Base-by-base conservation (phyloP, 2,329 filamentous ascomycete species). In the Colletotrichum viniferum region DNA sequence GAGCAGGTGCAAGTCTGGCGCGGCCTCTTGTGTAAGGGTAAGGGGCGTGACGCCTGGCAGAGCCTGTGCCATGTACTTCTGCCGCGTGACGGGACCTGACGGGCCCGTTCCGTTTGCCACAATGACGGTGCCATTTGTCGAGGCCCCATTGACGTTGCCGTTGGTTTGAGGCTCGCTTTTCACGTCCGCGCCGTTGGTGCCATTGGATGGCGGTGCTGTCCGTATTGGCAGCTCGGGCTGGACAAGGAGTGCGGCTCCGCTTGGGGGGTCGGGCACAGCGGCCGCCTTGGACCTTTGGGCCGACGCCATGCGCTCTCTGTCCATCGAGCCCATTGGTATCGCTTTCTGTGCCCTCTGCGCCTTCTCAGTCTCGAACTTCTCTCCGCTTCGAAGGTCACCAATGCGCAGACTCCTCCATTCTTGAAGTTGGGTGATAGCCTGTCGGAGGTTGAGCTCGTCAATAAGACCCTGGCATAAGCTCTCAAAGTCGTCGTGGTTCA, bases 361-460 rank as follows among this genome's bases (percentile, higher is more conserved):
- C 85, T 98, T 99, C 77, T 98, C 97, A 21, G 91, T 88, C 84
- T 99, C 97, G 82, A 97, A 99, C 82, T 96, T 97, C 83, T 98
- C 95, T 34, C 97, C 97, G 28, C 92, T 93, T 71, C 94, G 92
- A 13, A 99, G 88, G 77, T 97, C 96, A 1, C 94, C 94, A 76
- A 99, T 97, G 24, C 94, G 92, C 85, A 95, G 91, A 62, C 91
- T 91, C 36, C 97, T 92, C 97, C 97, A 99, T 81, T 98, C 97
- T 82, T 98, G 96, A 4, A 99, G 88, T 82, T 98, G 96, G 0
- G 90, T 78, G 74, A 99, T 98, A 48, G 97, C 97, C 81, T 97
- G 93, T 3, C 97, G 92, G 21, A 99, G 87, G 79, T 98, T 98
- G 77, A 97, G 92, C 84, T 99, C 97, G 80, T 98, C 96, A 62